Percentiles rank a stretch among this genome's conserved stretches.
phyloP scores from a whole-genome alignment of 2,329 filamentous ascomycete species.

The Nemania diffusa region DNA sequence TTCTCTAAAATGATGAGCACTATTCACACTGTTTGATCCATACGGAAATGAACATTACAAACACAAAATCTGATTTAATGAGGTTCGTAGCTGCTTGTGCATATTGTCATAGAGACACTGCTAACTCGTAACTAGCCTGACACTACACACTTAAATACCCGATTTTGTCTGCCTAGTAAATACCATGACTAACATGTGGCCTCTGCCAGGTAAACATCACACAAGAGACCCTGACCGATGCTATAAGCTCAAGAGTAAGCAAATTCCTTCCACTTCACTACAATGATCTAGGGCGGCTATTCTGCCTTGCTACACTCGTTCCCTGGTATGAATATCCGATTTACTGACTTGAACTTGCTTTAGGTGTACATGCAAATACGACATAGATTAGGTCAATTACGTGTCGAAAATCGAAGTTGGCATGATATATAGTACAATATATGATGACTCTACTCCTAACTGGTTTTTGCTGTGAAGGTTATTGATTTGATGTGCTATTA shows the following conservation, averaged over 20 bases:
- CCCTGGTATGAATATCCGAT: background rate
- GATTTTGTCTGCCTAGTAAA: constrained; percentile 15
- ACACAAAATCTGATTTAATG: constrained; percentile 53
- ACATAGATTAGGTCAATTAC: background rate
- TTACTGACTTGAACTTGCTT: background rate
- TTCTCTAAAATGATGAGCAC: constrained; percentile 50
- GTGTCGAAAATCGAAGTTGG: no score
- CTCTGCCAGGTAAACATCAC: constrained; percentile 36
- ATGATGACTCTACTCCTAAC: background rate
- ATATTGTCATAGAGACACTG: background rate
- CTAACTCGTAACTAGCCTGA: constrained; percentile 47
- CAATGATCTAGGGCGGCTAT: no score
- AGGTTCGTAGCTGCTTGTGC: constrained; percentile 42
- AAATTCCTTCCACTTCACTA: constrained; percentile 6
- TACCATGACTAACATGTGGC: constrained; percentile 20
- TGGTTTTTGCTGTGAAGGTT: background rate
- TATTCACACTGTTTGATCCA: constrained; percentile 55
- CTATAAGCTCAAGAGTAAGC: constrained; percentile 21
- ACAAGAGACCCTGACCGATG: background rate
- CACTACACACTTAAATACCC: constrained; percentile 28
- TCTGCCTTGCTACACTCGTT: no score
- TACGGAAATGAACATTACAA: constrained; percentile 51
- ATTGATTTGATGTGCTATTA: no score
- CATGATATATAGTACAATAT: background rate
- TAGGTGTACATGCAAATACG: background rate